Base-by-base conservation (phyloP, 2,329 filamentous ascomycete genomes). In the Fusarium napiforme region DNA sequence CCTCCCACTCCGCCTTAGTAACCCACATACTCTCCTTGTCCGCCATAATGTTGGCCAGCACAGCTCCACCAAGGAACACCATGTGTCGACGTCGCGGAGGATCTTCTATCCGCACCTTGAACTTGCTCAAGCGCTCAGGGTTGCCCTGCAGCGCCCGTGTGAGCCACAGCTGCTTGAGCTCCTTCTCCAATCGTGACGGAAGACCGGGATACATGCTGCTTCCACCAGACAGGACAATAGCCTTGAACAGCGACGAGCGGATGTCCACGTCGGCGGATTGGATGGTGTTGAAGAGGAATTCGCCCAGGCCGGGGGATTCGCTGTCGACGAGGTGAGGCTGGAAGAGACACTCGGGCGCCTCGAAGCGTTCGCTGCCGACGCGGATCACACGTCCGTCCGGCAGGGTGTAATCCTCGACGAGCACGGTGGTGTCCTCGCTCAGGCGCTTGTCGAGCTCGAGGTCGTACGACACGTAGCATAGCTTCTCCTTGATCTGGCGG, bases 1-100 rank as follows among this genome's bases (percentile, higher is more conserved):
- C 96, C 80, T 96, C 90, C 96, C 96, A 99, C 84, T 99, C 96
- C 79, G 93, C 89, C 88, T 97, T 97, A 77, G 93, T 93, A 80
- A 99, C 95, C 96, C 96, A 99, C 96, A 98, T 98, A 82, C 92
- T 93, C 83, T 98, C 94, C 86, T 98, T 98, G 85, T 98, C 95
- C 50, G 96, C 95, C 93, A 99, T 98, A 83, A 99, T 97, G 82
- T 98, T 98, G 78, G 96, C 96, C 79, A 99, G 87, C 72, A 99
- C 96, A 32, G 96, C 96, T 78, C 96, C 96, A 66, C 96, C 96
- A 63, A 99, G 85, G 88, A 99, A 98, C n/a, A 99, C 96, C 95
- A 99, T 98, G 87, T 99, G 96, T 84, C 96, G 90, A 85, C 96
- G 90, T 84, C 96, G 90, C 39, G 96, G 96, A 58, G 96, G 96